Conservation (phyloP, 2,329 filamentous ascomycete species). For the Pestalotiopsis sp. region DNA sequence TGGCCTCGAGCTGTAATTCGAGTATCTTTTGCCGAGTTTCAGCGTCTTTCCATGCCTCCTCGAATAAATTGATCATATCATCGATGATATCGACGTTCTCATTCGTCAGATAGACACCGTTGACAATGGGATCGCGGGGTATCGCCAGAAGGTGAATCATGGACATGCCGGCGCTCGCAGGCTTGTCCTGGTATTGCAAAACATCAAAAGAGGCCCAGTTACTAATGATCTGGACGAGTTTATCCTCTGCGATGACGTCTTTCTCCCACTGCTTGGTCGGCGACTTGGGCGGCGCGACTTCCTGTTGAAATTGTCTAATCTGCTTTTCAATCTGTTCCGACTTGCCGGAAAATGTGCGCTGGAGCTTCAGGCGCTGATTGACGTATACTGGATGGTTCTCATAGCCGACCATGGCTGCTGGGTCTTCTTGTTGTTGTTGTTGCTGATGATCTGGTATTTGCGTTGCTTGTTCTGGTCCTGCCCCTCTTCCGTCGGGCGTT, state of each 20-base stretch:
- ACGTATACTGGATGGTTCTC: neutral
- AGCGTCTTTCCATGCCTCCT: neutral
- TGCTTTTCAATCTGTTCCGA: neutral
- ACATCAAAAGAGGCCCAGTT: conserved; percentile 14
- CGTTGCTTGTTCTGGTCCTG: neutral
- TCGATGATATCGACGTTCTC: conserved; percentile 8
- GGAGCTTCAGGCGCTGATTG: neutral
- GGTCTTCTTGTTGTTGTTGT: neutral
- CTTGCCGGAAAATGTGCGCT: neutral
- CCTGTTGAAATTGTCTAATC: neutral
- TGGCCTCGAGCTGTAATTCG: conserved; percentile 2
- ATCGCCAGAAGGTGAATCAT: conserved; percentile 12
- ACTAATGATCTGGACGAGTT: conserved; percentile 6
- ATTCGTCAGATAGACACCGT: conserved; percentile 2
- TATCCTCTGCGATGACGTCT: neutral
- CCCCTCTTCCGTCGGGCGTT: neutral
- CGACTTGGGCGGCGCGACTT: neutral
- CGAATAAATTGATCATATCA: conserved; percentile 8
- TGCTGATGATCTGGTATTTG: neutral
- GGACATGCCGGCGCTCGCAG: conserved; percentile 11
- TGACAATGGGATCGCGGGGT: neutral
- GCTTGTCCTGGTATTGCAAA: conserved; percentile 12
- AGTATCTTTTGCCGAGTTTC: conserved; percentile 1
- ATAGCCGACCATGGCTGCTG: neutral
- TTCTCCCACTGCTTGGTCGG: neutral